These are phyloP conservation scores for Orbilia javanica DNA, from an alignment of 2,329 filamentous ascomycete species.

Conservation along the genomic window DNA sequence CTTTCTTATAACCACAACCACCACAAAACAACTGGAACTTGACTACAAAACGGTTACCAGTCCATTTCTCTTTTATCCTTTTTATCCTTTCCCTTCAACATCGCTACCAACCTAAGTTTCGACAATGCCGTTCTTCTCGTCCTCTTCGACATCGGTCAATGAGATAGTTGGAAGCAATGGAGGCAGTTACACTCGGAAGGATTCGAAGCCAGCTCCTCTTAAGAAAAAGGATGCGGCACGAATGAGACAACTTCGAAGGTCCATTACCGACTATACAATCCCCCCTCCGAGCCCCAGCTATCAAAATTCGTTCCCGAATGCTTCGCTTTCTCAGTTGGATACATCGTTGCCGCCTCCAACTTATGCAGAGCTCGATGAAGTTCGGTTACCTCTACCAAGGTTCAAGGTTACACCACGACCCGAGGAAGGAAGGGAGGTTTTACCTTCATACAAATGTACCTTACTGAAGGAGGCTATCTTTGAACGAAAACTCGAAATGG, in stretches of 20 bases:
- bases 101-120: background rate
- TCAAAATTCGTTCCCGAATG: slow-evolving; percentile 60
- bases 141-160: slow-evolving; percentile 55
- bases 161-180: slow-evolving; percentile 46
- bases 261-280: slow-evolving; percentile 59
- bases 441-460: slow-evolving; percentile 72
- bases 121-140: slow-evolving; percentile 55
- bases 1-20: slow-evolving; percentile 32
- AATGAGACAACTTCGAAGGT: slow-evolving; percentile 53
- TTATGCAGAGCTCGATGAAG: slow-evolving; percentile 60
- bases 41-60: slow-evolving; percentile 4
- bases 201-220: slow-evolving; percentile 36
- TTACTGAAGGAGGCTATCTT: slow-evolving; percentile 72
- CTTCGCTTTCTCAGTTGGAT: slow-evolving; percentile 53
- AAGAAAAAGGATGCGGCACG: slow-evolving; percentile 42
- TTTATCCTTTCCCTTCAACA: background rate
- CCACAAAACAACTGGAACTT: background rate
- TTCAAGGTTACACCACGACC: slow-evolving; percentile 64
- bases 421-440: slow-evolving; percentile 66
- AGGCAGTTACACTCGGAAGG: slow-evolving; percentile 45
- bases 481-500: slow-evolving; percentile 75
- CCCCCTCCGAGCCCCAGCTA: slow-evolving; percentile 59
- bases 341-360: slow-evolving; percentile 59
- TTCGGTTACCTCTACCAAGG: slow-evolving; percentile 59
- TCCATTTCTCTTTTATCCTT: slow-evolving; percentile 3